Evolutionary conservation across 805 yeast genomes (phyloP), one percentile per base, ranked within the genome.

Genomic region (Tetrapisispora taiwanensis): DNA sequence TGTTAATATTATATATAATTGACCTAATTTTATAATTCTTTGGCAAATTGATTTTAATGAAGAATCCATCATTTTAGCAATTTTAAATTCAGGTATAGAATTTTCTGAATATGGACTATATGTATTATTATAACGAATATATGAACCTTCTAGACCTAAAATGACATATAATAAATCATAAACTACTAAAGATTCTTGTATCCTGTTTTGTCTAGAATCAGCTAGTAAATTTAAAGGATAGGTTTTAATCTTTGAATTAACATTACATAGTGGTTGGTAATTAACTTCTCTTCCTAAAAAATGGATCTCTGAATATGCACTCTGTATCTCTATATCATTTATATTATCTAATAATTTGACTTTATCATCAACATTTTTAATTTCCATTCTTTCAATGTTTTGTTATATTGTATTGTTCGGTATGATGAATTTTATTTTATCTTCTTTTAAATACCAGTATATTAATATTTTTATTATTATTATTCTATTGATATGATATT

Each of bases 81-180:
- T 74, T 48, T 77, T 73, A 61, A 74, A 88, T 47, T 82, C 90
- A 1, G 95, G 94, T 30, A 72, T 68, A 13, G 63, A 66, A 9
- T 60, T 65, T 14, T 44, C 41, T 2, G 32, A 37, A 54, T 42
- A 46, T 0, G 79, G 78, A 52, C 78, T 75, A 55, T 75, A 85
- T 18, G 71, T 68, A 36, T 77, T 82, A 28, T 80, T 72, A 56
- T 74, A 86, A 36, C 88, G 68, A 30, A 90, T 76, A 55, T 83
- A 86, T 18, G 71, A 69, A 0, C 97, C 97, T 59, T 88, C 95
- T 24, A 73, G 62, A 0, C 94, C 94, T 28, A 79, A 52, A 13
- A 92, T 59, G 1, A 84, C 81, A 52, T 72, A 73, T 18, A 87
- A 54, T 9, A 88, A 58, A 59, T 90, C 98, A 46, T 75, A 71